Conservation (phyloP, 2,329 filamentous ascomycete genomes). For the Botrytis squamosa region DNA sequence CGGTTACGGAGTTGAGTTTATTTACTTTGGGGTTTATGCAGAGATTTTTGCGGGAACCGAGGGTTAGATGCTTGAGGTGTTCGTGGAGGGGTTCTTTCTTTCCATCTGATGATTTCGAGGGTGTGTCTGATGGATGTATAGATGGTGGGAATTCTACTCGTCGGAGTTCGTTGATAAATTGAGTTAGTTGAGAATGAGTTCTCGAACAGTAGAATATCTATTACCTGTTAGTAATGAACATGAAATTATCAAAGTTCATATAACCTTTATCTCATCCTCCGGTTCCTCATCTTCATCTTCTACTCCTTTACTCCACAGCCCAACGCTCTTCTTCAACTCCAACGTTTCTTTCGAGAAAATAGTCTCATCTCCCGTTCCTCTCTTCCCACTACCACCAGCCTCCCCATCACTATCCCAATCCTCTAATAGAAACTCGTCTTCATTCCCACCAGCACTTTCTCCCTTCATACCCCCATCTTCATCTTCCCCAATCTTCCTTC, state of each 20-base stretch:
- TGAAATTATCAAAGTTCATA: not conserved
- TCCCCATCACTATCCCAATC: constrained; percentile 68
- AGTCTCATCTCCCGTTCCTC: constrained; percentile 37
- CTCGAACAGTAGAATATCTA: constrained; percentile 69
- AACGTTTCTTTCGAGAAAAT: constrained; percentile 61
- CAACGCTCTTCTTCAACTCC: constrained; percentile 59
- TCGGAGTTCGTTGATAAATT: constrained; percentile 66
- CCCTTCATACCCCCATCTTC: constrained; percentile 23
- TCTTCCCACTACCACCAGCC: constrained; percentile 32
- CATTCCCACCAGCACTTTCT: constrained; percentile 47
- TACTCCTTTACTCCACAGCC: constrained; percentile 38
- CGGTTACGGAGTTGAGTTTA: constrained; percentile 65
- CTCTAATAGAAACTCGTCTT: constrained; percentile 61
- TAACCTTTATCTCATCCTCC: constrained; percentile 56
- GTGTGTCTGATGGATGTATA: constrained; percentile 44
- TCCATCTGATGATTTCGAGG: constrained; percentile 30
- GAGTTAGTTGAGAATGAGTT: constrained; percentile 70
- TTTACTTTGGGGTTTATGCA: constrained; percentile 88
- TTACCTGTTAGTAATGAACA: constrained; percentile 20
- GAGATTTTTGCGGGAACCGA: constrained; percentile 67
- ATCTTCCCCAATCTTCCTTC: constrained; percentile 38
- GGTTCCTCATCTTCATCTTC: constrained; percentile 50
- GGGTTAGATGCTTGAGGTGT: constrained; percentile 62
- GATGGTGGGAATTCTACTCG: constrained; percentile 63
- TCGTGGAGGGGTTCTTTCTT: constrained; percentile 43